Conservation (phyloP, 345 rosid genomes). For the Chamaenerion angustifolium region DNA sequence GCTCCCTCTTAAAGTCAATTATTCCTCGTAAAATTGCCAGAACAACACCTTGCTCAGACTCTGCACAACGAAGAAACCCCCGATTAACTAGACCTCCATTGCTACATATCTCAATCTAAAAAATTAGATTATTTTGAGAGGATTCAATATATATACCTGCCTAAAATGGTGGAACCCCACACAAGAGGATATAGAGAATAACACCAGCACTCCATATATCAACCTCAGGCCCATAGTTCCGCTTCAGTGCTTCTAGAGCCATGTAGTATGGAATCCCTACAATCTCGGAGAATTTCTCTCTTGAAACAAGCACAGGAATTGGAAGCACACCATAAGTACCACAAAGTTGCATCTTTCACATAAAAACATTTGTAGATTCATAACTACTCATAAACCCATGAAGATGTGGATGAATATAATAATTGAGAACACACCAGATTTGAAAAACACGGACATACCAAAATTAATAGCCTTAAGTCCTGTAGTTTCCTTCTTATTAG, state of each 20-base stretch:
- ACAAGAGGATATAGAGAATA: conserved; percentile 65
- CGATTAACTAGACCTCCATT: neutral
- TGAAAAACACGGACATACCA: too few relatives aligned
- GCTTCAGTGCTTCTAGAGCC: conserved; percentile 89
- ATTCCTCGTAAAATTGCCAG: conserved; percentile 78
- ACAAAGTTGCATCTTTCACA: too few relatives aligned
- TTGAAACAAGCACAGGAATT: too few relatives aligned
- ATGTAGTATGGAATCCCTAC: conserved; percentile 97
- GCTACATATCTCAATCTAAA: neutral
- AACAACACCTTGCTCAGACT: conserved; percentile 95
- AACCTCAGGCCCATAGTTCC: conserved; percentile 82
- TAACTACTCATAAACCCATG: too few relatives aligned
- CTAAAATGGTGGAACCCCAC: conserved; percentile 96
- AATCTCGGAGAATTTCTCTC: too few relatives aligned
- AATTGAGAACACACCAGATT: too few relatives aligned
- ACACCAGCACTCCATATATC: conserved; percentile 97
- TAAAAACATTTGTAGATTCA: too few relatives aligned
- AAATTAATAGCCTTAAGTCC: too few relatives aligned
- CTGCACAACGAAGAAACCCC: conserved; percentile 30
- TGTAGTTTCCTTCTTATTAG: too few relatives aligned
- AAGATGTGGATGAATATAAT: too few relatives aligned
- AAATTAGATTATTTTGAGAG: neutral
- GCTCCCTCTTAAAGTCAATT: conserved; percentile 76
- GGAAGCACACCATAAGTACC: too few relatives aligned
- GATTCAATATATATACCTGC: conserved; percentile 38